phyloP scores from a whole-genome alignment of 2,329 filamentous ascomycete genomes.

The Sporothrix humicola region DNA sequence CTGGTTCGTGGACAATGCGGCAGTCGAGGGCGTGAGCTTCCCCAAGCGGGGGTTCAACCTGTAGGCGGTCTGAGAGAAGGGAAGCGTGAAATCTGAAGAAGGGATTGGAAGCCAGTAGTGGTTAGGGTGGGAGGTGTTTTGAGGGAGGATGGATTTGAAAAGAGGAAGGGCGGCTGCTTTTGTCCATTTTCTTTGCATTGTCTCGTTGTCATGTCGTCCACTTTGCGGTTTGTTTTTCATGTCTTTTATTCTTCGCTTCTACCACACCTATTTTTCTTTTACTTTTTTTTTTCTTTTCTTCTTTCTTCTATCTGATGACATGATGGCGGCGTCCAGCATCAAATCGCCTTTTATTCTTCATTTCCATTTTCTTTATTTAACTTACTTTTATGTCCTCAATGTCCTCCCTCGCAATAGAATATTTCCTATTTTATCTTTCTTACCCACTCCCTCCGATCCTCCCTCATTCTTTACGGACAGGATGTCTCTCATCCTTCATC shows the following conservation, averaged over 20 bases:
- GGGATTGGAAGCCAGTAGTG: not conserved
- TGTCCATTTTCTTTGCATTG: conserved; percentile 1
- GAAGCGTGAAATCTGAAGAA: not conserved
- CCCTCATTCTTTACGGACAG: not conserved
- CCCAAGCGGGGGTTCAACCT: conserved; percentile 71
- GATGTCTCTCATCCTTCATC: not conserved
- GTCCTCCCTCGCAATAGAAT: conserved; percentile 18
- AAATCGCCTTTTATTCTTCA: not conserved
- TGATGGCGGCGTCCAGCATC: conserved; percentile 30
- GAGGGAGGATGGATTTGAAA: not conserved
- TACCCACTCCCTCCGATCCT: not conserved
- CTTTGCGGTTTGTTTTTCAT: conserved; percentile 5
- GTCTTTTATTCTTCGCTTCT: conserved; percentile 1
- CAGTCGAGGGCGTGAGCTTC: conserved; percentile 83
- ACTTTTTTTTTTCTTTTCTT: not conserved
- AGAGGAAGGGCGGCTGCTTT: conserved; percentile 6
- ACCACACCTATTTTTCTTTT: not conserved
- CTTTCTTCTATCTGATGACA: conserved; percentile 8
- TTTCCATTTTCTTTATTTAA: no score
- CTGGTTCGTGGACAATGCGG: conserved; percentile 92
- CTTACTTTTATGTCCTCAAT: not conserved
- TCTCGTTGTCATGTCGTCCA: not conserved
- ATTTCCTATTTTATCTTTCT: not conserved
- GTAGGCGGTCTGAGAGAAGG: conserved; percentile 41
- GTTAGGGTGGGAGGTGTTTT: not conserved